Base-by-base conservation (phyloP, 1,139 yeast species). In the Protomyces pachydermus region DNA sequence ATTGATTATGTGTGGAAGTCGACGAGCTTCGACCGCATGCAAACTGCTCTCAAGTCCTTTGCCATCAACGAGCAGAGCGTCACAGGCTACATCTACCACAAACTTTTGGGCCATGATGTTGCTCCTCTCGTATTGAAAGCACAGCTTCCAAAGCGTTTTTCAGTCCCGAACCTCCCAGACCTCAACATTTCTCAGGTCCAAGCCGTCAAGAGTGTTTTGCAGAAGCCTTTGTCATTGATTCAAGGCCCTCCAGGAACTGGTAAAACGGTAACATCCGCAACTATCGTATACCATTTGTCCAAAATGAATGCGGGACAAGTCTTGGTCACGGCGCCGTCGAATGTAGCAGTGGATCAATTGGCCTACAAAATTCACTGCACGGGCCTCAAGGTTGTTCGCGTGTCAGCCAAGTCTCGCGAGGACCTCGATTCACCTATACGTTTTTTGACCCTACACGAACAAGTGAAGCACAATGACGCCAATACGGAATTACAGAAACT, bases 211-310 rank as follows among this genome's bases (percentile, higher is more conserved):
- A 77, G 83, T 4, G 97, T 87, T 1, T 76, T 91, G 67, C 82
- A 82, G 71, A 80, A 85, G 70, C 97, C 97, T 1, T 78, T 91
- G 54, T 84, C 96, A 6, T 80, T 91, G 71, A 91, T 91, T 69
- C 98, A 91, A 60, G 98, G 98, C 20, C 98, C 98, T n/a, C 98
- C 98, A 1, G 96, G 96, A 67, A 91, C 98, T 0, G 98, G 98
- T 73, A 91, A 91, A 74, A 91, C 98, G 0, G 96, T 90, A 14
- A 91, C 96, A 0, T 89, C 97, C 0, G 95, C 97, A 2, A 86
- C 96, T 0, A 88, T 91, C 68, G 83, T 91, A 34, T 87, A 88
- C 71, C 96, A 90, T 71, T 77, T 91, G 67, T 80, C 84, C 2
- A 82, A 82, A 65, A 72, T 85, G 67, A 83, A 83, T 69, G 79